Evolutionary conservation across 169 alveolate genomes (phyloP), one percentile per base, ranked within the genome.

Genomic region (Cystoisospora suis): DNA sequence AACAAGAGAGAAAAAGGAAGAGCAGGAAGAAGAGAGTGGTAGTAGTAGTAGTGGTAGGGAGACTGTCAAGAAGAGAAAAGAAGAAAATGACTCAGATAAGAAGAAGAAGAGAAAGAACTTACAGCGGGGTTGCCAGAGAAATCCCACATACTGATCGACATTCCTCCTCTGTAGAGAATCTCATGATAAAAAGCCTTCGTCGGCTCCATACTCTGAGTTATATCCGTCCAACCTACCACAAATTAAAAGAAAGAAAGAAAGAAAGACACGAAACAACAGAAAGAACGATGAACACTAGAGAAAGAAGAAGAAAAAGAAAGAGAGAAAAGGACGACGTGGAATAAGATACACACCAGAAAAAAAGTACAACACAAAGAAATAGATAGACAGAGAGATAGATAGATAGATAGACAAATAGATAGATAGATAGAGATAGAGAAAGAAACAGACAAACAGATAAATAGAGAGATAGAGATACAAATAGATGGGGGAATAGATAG

Each of bases 71-170:
- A n/a, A n/a, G n/a, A n/a, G n/a, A n/a, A n/a, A n/a, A n/a, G n/a
- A n/a, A n/a, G n/a, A n/a, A n/a, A n/a, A n/a, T n/a, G n/a, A n/a
- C n/a, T n/a, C n/a, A n/a, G n/a, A n/a, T n/a, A n/a, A n/a, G n/a
- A n/a, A n/a, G n/a, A n/a, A n/a, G n/a, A n/a, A 23, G 29, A 12
- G 65, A 23, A 12, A 53, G 29, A 23, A 38, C 83, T 72, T 56
- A 72, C 83, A 29, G 83, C 83, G 15, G 47, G 58, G 83, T 72
- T 72, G 47, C 83, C 83, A 27, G 83, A 72, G 9, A 72, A 72
- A 34, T 72, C 83, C 83, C 83, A 72, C 3, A 72, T 46, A 72
- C 32, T 27, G 58, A 72, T 46, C 15, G 83, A 40, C 47, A n/a
- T 6, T 5, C 83, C 83, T 4, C 83, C 32, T 40, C 83, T 46